Evolutionary conservation across 768 basidiomycete genomes (phyloP), one percentile per base, ranked within the genome.

Genomic region (Scleroderma citrinum): DNA sequence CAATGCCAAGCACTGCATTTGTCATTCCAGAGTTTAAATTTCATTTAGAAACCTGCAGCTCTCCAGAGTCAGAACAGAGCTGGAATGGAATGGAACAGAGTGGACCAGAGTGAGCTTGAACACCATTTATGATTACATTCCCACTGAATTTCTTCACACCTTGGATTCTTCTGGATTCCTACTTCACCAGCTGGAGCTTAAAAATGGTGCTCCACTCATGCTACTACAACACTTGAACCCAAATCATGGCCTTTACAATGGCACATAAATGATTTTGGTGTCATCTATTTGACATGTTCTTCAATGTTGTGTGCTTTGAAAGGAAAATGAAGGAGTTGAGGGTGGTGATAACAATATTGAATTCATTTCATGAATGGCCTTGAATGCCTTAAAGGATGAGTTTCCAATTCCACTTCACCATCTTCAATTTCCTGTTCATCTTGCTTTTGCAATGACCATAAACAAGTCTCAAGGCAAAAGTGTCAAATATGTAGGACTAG

Each of bases 221-320:
- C 53, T 78, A 0, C 57, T 80, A 1, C 45, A 71, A 0, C 78
- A 80, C 54, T 56, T 79, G 16, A 55, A 62, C 41, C 68, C 73
- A 5, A 13, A 46, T 0, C 36, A 59, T 21, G 71, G 73, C 0
- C 54, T 74, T 0, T 74, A 67, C 51, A 72, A 74, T 67, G 74
- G 73, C 2, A 69, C 70, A 1, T 20, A 62, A 0, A 41, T 62
- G 39, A 45, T 38, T 1, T 13, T 61, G n/a, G 47, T 48, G n/a
- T 53, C 21, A 44, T 59, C 59, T 45, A 62, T 48, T 20, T 7
- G 12, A 11, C 43, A 55, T 14, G 58, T 71, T 3, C 39, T 72
- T 1, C 47, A 65, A 44, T 61, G 56, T 24, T 26, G 29, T 10
- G 48, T 69, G 11, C 37, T 69, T 1, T 58, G 65, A 2, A 48